Conservation (phyloP, 495 filamentous ascomycete genomes). For the Neurospora sp. region DNA sequence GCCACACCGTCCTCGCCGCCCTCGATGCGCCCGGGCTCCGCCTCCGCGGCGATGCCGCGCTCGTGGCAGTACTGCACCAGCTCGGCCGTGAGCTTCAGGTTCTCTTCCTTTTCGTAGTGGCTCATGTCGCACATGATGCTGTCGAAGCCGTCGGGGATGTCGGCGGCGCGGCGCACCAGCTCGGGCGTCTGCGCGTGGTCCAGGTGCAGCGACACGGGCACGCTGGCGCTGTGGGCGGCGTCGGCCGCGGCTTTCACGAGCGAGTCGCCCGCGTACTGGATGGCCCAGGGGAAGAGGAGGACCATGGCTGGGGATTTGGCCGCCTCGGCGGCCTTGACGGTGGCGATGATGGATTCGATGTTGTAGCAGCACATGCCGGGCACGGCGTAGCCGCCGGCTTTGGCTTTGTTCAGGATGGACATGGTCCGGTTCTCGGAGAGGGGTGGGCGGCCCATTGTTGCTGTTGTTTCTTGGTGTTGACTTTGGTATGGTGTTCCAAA, state of each 20-base stretch:
- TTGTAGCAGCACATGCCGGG: constrained; percentile 81
- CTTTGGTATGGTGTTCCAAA: neutral
- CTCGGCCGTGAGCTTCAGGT: constrained; percentile 60
- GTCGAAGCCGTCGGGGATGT: constrained; percentile 56
- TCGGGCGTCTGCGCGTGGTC: constrained; percentile 70
- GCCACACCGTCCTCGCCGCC: constrained; percentile 77
- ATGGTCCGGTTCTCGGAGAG: constrained; percentile 53
- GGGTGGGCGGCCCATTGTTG: constrained; percentile 40
- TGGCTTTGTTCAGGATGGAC: constrained; percentile 57
- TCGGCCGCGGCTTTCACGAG: constrained; percentile 32
- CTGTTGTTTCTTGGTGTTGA: neutral
- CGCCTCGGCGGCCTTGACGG: constrained; percentile 65
- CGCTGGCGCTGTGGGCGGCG: constrained; percentile 50
- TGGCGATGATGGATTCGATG: constrained; percentile 71
- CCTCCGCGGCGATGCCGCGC: constrained; percentile 67
- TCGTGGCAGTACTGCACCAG: constrained; percentile 61
- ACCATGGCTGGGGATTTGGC: constrained; percentile 69
- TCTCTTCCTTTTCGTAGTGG: constrained; percentile 76
- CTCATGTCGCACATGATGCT: constrained; percentile 79
- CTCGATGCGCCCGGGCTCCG: constrained; percentile 73
- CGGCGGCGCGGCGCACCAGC: constrained; percentile 55
- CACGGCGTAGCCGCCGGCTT: constrained; percentile 55
- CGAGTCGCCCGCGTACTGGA: constrained; percentile 51
- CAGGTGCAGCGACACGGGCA: constrained; percentile 65
- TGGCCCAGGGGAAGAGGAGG: constrained; percentile 83